phyloP scores from a whole-genome alignment of 192 early-diverging fungal genomes.

The Coemansia sp. region DNA sequence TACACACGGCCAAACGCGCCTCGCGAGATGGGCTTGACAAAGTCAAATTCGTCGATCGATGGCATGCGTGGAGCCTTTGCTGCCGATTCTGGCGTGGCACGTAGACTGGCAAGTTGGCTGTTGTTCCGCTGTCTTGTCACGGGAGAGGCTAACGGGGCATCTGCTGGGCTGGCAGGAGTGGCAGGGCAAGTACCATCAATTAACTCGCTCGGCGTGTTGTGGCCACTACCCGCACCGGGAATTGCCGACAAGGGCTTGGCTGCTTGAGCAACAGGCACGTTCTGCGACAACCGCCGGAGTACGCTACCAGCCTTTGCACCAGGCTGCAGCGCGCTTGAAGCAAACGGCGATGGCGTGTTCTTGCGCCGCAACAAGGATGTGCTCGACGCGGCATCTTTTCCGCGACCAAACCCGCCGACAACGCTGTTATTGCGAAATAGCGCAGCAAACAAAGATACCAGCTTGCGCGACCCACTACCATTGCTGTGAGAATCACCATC shows the following conservation, averaged over 20 bases:
- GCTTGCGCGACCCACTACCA: conserved; percentile 51
- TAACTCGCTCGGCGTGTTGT: conserved; percentile 1
- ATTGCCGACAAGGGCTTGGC: conserved; percentile 1
- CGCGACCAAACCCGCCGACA: conserved; percentile 11
- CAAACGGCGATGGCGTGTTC: conserved; percentile 38
- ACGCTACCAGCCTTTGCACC: conserved; percentile 22
- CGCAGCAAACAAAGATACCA: conserved; percentile 73
- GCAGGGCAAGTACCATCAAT: background rate
- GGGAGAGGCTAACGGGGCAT: conserved; percentile 27
- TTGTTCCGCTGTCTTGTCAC: conserved; percentile 38
- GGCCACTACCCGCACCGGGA: background rate
- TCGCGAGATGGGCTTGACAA: conserved; percentile 91
- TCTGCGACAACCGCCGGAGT: conserved; percentile 23
- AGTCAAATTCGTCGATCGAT: conserved; percentile 87
- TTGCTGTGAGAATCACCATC: conserved; percentile 24
- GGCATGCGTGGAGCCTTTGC: conserved; percentile 62
- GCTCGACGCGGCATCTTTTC: conserved; percentile 13
- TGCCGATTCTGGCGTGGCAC: conserved; percentile 25
- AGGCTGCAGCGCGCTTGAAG: conserved; percentile 17
- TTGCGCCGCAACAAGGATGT: conserved; percentile 29
- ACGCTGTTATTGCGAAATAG: conserved; percentile 51
- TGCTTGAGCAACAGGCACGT: background rate
- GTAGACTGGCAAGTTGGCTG: conserved; percentile 38
- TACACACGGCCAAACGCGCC: conserved; percentile 93
- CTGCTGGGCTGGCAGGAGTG: conserved; percentile 1